Conservation (phyloP, 2,329 filamentous ascomycete genomes). For the Scytalidium lignicola region DNA sequence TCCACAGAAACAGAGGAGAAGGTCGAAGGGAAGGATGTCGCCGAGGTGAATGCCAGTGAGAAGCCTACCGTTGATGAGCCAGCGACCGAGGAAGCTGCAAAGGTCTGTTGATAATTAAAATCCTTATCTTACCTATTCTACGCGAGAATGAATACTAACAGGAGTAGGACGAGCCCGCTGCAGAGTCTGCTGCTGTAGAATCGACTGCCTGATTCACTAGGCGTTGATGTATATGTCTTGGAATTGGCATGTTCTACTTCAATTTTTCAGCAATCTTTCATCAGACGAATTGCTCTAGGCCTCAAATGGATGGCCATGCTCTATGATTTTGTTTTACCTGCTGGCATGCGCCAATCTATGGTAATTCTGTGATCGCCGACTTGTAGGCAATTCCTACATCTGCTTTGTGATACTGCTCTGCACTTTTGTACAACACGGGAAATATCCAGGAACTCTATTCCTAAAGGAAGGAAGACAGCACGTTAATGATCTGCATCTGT, state of each 20-base stretch:
- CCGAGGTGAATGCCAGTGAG: conserved; percentile 13
- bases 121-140: neutral
- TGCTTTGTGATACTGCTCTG: neutral
- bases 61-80: conserved; percentile 31
- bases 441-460: neutral
- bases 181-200: conserved; percentile 16
- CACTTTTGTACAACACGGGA: neutral
- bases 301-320: neutral
- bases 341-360: neutral
- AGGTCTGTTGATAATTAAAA: conserved; percentile 11
- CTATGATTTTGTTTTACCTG: neutral
- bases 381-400: neutral
- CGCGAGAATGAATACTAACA: conserved; percentile 7
- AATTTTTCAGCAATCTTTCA: too few species aligned
- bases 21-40: conserved; percentile 31
- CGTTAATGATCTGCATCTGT: conserved; percentile 12
- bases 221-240: neutral
- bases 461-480: neutral
- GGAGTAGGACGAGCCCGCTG: conserved; percentile 8
- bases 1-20: conserved; percentile 27
- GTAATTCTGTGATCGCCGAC: neutral
- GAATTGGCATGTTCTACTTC: neutral
- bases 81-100: conserved; percentile 28
- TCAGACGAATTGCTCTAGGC: neutral
- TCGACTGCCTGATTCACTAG: conserved; percentile 14